These are phyloP conservation scores for Huntiella omanensis DNA, from an alignment of 2,329 filamentous ascomycete genomes.

Conservation along the genomic window DNA sequence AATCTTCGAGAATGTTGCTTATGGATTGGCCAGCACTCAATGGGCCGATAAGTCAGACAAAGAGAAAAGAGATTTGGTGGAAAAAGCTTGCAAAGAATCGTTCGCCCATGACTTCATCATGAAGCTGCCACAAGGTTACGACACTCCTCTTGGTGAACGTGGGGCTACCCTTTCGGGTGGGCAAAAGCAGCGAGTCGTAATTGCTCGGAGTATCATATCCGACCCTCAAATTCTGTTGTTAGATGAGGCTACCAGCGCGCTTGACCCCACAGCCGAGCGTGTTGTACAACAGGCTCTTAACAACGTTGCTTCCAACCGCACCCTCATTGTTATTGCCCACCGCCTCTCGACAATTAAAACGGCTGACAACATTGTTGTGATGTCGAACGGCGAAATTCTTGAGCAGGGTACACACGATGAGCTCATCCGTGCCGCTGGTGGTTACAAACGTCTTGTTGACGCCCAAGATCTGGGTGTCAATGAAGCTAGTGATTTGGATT, in stretches of 20 bases:
- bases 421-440: conserved; percentile 27
- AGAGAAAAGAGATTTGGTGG: conserved; percentile 20
- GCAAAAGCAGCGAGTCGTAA: conserved; percentile 61
- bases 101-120: conserved; percentile 49
- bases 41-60: conserved; percentile 23
- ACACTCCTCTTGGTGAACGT: conserved; percentile 47
- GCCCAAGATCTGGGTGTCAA: conserved; percentile 21
- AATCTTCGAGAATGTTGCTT: conserved; percentile 56
- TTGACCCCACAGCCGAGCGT: conserved; percentile 26
- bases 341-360: conserved; percentile 37
- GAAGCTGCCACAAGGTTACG: conserved; percentile 47
- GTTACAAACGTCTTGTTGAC: conserved; percentile 33
- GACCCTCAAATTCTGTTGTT: conserved; percentile 59
- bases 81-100: conserved; percentile 44
- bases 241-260: conserved; percentile 49
- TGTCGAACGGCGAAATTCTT: conserved; percentile 36
- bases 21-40: conserved; percentile 38
- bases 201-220: conserved; percentile 60
- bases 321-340: conserved; percentile 48
- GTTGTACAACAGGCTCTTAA: conserved; percentile 38
- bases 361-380: conserved; percentile 47
- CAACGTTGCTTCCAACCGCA: conserved; percentile 34
- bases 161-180: conserved; percentile 68
- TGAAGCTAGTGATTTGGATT: not conserved
- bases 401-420: conserved; percentile 45